Evolutionary conservation across 768 basidiomycete species (phyloP).

Genomic region (Leccinum boreale): DNA sequence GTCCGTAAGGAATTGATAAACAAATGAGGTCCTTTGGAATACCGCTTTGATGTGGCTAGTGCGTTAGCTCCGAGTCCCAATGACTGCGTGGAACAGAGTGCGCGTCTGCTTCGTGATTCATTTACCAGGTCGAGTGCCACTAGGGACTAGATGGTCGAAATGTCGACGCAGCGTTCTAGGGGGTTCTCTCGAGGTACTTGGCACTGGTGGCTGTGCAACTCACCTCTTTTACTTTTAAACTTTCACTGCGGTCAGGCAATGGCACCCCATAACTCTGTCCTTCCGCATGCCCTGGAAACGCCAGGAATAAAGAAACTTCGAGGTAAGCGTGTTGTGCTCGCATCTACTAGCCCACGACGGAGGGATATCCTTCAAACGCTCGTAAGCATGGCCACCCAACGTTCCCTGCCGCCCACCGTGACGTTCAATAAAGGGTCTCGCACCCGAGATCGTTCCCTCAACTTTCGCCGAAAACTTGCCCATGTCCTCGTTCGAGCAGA

Average conservation of each 20-base stretch:
- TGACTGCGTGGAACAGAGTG: too few relatives aligned
- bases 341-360: constrained; percentile 83
- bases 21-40: too few relatives aligned
- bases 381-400: constrained; percentile 41
- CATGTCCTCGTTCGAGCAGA: constrained; percentile 61
- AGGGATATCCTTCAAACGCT: constrained; percentile 77
- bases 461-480: constrained; percentile 79
- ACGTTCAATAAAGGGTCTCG: constrained; percentile 44
- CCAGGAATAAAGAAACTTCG: constrained; percentile 63
- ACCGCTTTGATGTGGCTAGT: too few relatives aligned
- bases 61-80: too few relatives aligned
- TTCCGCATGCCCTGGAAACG: constrained; percentile 60
- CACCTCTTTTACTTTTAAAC: too few relatives aligned
- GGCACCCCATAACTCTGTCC: constrained; percentile 46
- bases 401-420: not conserved
- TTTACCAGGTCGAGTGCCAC: too few relatives aligned
- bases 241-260: not conserved
- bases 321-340: constrained; percentile 78
- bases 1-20: too few relatives aligned
- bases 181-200: too few relatives aligned
- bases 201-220: too few relatives aligned
- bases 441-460: constrained; percentile 70
- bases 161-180: too few relatives aligned
- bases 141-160: too few relatives aligned
- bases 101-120: too few relatives aligned